Percentiles rank a stretch among this genome's conserved stretches.
phyloP scores from a whole-genome alignment of 75 land plant species.

The Cryptomeria japonica region DNA sequence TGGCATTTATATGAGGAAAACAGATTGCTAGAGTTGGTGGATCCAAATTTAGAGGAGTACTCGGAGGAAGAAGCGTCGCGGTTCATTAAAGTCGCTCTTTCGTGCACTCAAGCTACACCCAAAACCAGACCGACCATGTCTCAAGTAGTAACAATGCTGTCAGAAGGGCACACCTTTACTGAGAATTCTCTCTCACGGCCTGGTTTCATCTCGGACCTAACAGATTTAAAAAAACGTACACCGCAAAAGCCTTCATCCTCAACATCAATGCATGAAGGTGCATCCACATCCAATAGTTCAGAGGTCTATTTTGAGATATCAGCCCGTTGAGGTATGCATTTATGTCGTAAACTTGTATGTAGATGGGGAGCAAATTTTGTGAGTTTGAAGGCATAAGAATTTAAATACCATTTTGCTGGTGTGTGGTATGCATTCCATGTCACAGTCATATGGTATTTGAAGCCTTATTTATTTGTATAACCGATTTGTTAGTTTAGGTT shows the following conservation, averaged over 20 bases:
- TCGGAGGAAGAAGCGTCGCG: conserved; percentile 47
- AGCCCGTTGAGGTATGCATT: background rate
- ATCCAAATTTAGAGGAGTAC: conserved; percentile 39
- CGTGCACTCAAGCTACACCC: conserved; percentile 65
- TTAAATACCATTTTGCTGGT: background rate
- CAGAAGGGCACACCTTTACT: conserved; percentile 33
- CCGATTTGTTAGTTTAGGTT: background rate
- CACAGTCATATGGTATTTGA: background rate
- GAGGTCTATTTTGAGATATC: background rate
- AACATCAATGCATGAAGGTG: background rate
- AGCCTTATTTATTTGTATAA: background rate
- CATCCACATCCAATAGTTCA: background rate
- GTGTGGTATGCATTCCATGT: background rate
- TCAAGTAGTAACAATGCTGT: conserved; percentile 60
- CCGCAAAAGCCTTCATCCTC: background rate
- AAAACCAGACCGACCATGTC: conserved; percentile 55
- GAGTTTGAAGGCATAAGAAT: background rate
- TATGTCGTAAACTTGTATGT: background rate
- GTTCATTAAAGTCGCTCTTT: conserved; percentile 52
- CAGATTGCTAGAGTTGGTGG: conserved; percentile 47
- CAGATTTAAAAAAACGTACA: background rate
- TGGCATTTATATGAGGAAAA: conserved; percentile 65
- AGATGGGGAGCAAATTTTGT: background rate
- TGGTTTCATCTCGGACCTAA: conserved; percentile 35
- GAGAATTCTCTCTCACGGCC: conserved; percentile 57